Base-by-base conservation (phyloP, 306 rosid species). In the Ochetophila trinervis region DNA sequence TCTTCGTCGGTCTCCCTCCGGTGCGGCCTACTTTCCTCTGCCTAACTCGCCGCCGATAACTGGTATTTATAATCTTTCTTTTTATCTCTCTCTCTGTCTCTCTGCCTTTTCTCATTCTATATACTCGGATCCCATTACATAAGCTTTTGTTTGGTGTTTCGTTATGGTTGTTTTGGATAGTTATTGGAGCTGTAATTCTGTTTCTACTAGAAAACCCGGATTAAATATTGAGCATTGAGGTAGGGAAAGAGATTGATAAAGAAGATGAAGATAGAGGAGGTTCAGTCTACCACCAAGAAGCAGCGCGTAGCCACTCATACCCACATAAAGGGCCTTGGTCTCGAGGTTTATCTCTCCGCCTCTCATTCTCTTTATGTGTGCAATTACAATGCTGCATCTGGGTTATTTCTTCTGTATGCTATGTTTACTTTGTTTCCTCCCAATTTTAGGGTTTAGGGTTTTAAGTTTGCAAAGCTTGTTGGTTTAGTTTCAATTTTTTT, bases 311-410 rank as follows among this genome's bases (percentile, higher is more conserved):
- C 87, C 40, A 83, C 87, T 57, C 87, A 83, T 56, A 83, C 87
- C 52, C 87, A 91, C 77, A 91, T 91, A 60, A 91, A 86, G 83
- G 97, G 96, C 76, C 82, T 91, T 24, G 97, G 97, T 60, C 97
- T 91, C 32, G 96, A 91, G 94, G 97, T 88, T 51, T 40, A 3
- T 79, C 13, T 37, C 53, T 49, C 35, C 64, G 16, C 22, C 23
- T 62, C 20, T 44, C 36, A 42, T 52, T 9, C 32, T 57, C 11
- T 14, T 7, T 27, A 24, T 60, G 15, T 3, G 32, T 4, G 4
- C 2, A 27, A 40, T 6, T 14, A 34, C 6, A 50, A 18, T 5
- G 35, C 13, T 23, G 11, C 18, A 22, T 15, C 18, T 24, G 4
- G 30, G 0, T 63, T 1, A 12, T n/a, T 6, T 18, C 54, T 2